phyloP scores from a whole-genome alignment of 2,329 filamentous ascomycete genomes.

The Sporothrix sp. region DNA sequence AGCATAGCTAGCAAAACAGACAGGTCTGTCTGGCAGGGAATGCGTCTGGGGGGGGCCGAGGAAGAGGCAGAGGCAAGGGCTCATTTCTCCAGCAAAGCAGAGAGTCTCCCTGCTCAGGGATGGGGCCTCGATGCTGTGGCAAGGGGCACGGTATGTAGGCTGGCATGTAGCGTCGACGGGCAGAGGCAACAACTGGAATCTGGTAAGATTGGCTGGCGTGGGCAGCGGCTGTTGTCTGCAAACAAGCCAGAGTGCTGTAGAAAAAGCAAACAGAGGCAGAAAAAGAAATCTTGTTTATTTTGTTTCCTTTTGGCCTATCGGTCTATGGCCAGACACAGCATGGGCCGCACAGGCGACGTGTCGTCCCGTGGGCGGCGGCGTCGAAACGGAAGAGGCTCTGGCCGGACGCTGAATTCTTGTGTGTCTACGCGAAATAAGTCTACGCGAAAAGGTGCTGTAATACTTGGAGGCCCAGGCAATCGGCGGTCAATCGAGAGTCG shows the following conservation, averaged over 20 bases:
- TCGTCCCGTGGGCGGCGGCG: neutral
- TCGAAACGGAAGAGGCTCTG: too few relatives aligned
- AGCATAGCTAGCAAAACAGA: neutral
- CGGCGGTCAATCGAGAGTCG: too few relatives aligned
- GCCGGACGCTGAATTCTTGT: neutral
- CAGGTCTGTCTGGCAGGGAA: neutral
- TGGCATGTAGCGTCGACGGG: slow-evolving; percentile 10
- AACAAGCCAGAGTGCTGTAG: neutral
- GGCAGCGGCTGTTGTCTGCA: neutral
- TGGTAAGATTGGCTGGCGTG: slow-evolving; percentile 6
- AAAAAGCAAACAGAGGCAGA: neutral
- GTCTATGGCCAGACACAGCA: neutral
- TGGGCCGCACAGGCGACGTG: slow-evolving; percentile 2
- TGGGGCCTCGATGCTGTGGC: neutral
- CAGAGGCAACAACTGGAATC: slow-evolving; percentile 11
- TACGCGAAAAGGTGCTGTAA: neutral
- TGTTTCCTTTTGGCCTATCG: neutral
- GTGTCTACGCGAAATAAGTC: too few relatives aligned
- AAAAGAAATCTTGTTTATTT: slow-evolving; percentile 3
- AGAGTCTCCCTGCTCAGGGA: slow-evolving; percentile 10
- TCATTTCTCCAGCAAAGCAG: neutral
- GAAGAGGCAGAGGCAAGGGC: neutral
- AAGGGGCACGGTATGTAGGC: neutral
- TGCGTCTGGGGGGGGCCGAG: neutral
- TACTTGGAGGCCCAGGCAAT: too few relatives aligned